A percentile compares a stretch with the other conserved stretches of the same genome.
phyloP scores from a whole-genome alignment of 495 filamentous ascomycete genomes.

The Penicillium coprophilum region DNA sequence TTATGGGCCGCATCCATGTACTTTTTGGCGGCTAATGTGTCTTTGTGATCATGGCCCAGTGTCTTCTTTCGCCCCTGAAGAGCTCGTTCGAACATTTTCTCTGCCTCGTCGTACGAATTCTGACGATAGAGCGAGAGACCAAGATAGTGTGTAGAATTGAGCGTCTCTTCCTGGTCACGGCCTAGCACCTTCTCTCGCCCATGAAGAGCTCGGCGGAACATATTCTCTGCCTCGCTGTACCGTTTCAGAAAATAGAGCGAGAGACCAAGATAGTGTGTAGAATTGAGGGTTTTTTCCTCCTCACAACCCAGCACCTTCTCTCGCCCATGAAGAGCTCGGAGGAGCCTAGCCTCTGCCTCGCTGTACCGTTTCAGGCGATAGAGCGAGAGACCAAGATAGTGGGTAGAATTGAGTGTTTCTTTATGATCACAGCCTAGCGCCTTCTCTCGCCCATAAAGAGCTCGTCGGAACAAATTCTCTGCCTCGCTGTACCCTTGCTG shows the following conservation, averaged over 20 bases:
- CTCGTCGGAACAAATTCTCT: not conserved
- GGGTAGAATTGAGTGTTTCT: not conserved
- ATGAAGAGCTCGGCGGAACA: not conserved
- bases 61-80: not conserved
- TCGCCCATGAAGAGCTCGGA: not conserved
- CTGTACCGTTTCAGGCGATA: not conserved
- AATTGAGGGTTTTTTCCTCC: not conserved
- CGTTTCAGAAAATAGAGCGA: too few relatives aligned
- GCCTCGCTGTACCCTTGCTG: too few relatives aligned
- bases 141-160: not conserved
- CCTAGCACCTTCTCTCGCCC: not conserved
- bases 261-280: too few relatives aligned
- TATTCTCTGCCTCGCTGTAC: not conserved
- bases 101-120: not conserved
- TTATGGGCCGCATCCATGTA: not conserved
- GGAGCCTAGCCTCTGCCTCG: not conserved
- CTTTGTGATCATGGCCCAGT: not conserved
- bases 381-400: not conserved
- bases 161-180: not conserved
- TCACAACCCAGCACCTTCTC: not conserved
- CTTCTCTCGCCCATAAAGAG: not conserved
- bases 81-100: not conserved
- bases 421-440: not conserved
- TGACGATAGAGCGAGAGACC: not conserved
- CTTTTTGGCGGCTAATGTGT: not conserved